A percentile compares a stretch with the other conserved stretches of the same genome.
Evolutionary conservation across 2,329 filamentous ascomycete species (phyloP).

Genomic region (Fusarium chuoi): DNA sequence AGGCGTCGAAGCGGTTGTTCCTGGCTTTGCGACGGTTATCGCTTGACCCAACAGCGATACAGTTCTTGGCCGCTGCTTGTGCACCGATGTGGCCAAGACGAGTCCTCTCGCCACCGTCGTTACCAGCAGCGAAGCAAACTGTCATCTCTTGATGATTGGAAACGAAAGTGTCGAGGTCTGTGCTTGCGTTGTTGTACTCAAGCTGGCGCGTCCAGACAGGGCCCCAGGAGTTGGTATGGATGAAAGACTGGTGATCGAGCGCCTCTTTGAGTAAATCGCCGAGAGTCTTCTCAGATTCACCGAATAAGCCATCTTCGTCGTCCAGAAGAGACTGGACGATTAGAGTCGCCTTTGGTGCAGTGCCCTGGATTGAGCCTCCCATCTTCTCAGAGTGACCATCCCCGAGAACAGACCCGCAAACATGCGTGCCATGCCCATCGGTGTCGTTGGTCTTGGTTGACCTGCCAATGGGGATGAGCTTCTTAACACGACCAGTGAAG

Average conservation of each 20-base stretch:
- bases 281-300: neutral
- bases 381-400: neutral
- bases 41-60: neutral
- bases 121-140: neutral
- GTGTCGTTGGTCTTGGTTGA: neutral
- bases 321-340: neutral
- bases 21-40: neutral
- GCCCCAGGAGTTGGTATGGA: neutral
- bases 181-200: accelerated
- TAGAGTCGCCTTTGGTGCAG: neutral
- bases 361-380: neutral
- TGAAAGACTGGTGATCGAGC: neutral
- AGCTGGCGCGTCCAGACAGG: neutral
- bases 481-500: neutral
- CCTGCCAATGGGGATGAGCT: neutral
- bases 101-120: accelerated
- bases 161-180: neutral
- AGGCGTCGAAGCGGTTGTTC: accelerated
- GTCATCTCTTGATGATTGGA: neutral
- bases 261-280: neutral
- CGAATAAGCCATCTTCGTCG: neutral
- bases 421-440: neutral
- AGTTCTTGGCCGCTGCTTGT: neutral
- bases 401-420: neutral
- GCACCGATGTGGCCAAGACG: neutral